Base-by-base conservation (phyloP, 495 filamentous ascomycete species). In the Glonium stellatum region DNA sequence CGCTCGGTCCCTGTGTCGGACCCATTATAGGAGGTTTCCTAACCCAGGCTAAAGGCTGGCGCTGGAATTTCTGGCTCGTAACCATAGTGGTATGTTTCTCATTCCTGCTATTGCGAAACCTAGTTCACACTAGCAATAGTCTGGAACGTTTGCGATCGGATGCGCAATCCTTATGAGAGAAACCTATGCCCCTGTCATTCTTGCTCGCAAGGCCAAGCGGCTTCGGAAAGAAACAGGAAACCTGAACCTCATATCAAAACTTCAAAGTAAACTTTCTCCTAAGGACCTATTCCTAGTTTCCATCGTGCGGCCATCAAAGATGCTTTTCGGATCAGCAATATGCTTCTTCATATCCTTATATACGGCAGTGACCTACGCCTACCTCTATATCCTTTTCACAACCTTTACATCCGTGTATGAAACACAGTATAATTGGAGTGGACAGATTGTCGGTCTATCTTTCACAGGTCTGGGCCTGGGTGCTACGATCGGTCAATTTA, bases 351-450 rank as follows among this genome's bases (percentile, higher is more conserved):
- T 87, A 18, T 85, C 82, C 13, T 61, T 89, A 4, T 92, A 92
- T 70, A 82, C 91, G 74, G 83, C 87, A 42, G 82, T 90, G 58
- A 75, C 84, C 10, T 92, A 90, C 67, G 85, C 87, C 11, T 84
- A 88, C 25, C 71, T 92, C 12, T 95, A 93, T 72, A 82, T 95
- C 61, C 79, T 93, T 55, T 87, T 89, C 75, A 85, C 84, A 22
- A 87, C 86, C n/a, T 83, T 88, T 70, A 80, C 84, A 0, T 64
- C 70, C 19, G 79, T 89, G 34, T 90, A 82, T 67, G 68, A 75
- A 1, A 61, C 71, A 22, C 70, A 79, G 0, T 88, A 89, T 69
- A 68, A 70, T 57, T 72, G 62, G 53, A 42, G 54, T 36, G 52
- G 57, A 18, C 60, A 58, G 46, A 54, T 65, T 36, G 58, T 67